Percentiles rank a stretch among this genome's conserved stretches.
Evolutionary conservation across 345 rosid genomes (phyloP).

Genomic region (Boechera retrofracta): DNA sequence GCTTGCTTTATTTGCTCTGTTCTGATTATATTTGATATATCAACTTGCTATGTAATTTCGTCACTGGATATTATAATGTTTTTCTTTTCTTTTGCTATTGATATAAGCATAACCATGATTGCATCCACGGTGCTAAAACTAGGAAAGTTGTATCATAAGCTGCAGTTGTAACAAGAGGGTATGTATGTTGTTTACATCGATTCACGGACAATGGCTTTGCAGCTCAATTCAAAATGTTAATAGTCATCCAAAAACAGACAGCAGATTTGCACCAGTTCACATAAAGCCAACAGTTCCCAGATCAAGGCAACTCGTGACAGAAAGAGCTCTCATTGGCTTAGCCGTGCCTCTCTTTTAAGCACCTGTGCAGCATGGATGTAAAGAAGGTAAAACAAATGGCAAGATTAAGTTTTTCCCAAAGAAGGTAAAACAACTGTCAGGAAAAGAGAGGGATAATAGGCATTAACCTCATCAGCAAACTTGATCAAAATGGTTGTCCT

Average conservation of each 20-base stretch:
- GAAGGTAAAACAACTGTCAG: background rate
- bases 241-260: slow-evolving; percentile 23
- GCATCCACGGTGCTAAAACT: slow-evolving; percentile 1
- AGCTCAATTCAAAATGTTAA: slow-evolving; percentile 14
- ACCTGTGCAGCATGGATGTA: slow-evolving; percentile 54
- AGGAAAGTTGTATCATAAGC: background rate
- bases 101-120: background rate
- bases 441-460: slow-evolving; percentile 11
- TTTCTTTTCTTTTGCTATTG: background rate
- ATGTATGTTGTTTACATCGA: slow-evolving; percentile 33
- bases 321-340: slow-evolving; percentile 49
- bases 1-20: slow-evolving; percentile 17
- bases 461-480: slow-evolving; percentile 89
- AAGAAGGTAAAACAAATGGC: slow-evolving; percentile 2
- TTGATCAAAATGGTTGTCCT: slow-evolving; percentile 97
- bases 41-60: slow-evolving; percentile 11
- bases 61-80: slow-evolving; percentile 1
- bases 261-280: slow-evolving; percentile 31
- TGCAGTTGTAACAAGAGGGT: slow-evolving; percentile 34
- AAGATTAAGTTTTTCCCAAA: background rate
- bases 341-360: slow-evolving; percentile 76
- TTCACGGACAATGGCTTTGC: slow-evolving; percentile 23
- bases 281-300: slow-evolving; percentile 27
- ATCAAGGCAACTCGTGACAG: slow-evolving; percentile 16
- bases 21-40: slow-evolving; percentile 3